A percentile compares a stretch with the other conserved stretches of the same genome.
Conservation (phyloP, 2,329 filamentous ascomycete genomes). For the Gnomoniopsis sp. region DNA sequence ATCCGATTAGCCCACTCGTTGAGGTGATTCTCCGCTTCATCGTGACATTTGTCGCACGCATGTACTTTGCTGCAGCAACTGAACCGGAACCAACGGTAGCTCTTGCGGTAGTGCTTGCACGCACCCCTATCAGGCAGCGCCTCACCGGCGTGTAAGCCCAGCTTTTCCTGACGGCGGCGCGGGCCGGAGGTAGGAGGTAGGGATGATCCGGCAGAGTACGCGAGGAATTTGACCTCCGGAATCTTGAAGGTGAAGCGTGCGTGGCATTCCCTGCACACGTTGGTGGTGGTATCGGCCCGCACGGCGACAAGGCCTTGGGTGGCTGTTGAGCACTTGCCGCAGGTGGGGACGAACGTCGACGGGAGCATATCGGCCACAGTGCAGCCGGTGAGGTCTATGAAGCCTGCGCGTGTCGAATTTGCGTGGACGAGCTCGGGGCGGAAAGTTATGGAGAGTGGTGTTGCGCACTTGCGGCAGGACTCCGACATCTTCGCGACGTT, state of each 20-base stretch:
- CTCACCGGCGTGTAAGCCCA: conserved; percentile 56
- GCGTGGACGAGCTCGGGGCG: conserved; percentile 69
- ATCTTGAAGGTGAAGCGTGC: conserved; percentile 76
- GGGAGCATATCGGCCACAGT: conserved; percentile 73
- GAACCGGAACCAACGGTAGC: conserved; percentile 64
- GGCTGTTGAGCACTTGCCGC: conserved; percentile 68
- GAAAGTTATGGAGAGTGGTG: conserved; percentile 50
- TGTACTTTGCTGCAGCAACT: conserved; percentile 58
- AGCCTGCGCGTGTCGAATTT: conserved; percentile 71
- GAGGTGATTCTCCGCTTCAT: conserved; percentile 64
- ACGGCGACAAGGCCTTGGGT: conserved; percentile 68
- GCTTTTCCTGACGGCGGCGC: conserved; percentile 47
- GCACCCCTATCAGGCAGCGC: conserved; percentile 50
- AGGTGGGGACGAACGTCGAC: conserved; percentile 77
- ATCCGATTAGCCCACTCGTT: conserved; percentile 82
- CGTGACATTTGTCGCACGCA: conserved; percentile 72
- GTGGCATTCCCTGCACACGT: conserved; percentile 78
- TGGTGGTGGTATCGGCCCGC: conserved; percentile 68
- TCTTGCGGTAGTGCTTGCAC: conserved; percentile 56
- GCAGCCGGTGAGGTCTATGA: conserved; percentile 73
- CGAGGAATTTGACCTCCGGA: conserved; percentile 73
- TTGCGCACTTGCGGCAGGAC: conserved; percentile 59
- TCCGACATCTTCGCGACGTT: conserved; percentile 43
- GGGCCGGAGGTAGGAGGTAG: conserved; percentile 32
- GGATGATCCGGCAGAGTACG: conserved; percentile 56